Evolutionary conservation across 2,329 filamentous ascomycete species (phyloP).

Genomic region (Trichoderma polysporum): DNA sequence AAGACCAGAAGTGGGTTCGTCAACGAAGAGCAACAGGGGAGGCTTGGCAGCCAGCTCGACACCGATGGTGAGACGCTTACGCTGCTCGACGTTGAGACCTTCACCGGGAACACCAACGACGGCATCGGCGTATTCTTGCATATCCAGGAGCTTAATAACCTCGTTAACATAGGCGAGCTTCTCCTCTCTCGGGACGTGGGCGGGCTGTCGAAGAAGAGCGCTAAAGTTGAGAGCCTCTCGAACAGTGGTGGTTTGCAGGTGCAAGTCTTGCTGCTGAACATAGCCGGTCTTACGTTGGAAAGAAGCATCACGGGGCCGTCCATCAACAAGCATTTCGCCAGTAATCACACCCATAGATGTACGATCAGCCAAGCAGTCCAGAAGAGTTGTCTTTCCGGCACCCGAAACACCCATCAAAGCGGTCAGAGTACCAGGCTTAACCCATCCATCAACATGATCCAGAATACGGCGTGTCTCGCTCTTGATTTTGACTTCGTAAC

Average conservation of each 20-base stretch:
- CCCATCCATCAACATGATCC: constrained; percentile 87
- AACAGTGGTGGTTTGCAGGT: constrained; percentile 80
- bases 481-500: constrained; percentile 78
- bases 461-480: constrained; percentile 71
- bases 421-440: constrained; percentile 87
- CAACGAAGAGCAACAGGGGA: constrained; percentile 83
- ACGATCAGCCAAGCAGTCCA: constrained; percentile 82
- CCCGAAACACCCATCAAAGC: constrained; percentile 90
- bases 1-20: constrained; percentile 92
- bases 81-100: constrained; percentile 71
- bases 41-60: constrained; percentile 96
- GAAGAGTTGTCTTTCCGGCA: constrained; percentile 89
- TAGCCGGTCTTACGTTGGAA: constrained; percentile 94
- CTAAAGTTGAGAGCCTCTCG: constrained; percentile 86
- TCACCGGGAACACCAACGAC: constrained; percentile 88
- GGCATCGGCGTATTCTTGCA: constrained; percentile 87
- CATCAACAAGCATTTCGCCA: constrained; percentile 73
- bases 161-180: constrained; percentile 87
- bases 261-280: constrained; percentile 89
- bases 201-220: constrained; percentile 80
- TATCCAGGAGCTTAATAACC: constrained; percentile 86
- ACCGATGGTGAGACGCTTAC: constrained; percentile 83
- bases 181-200: constrained; percentile 67
- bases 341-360: constrained; percentile 86
- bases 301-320: constrained; percentile 67